These are phyloP conservation scores for Coemansia sp. DNA, from an alignment of 192 early-diverging fungal genomes.

Conservation along the genomic window DNA sequence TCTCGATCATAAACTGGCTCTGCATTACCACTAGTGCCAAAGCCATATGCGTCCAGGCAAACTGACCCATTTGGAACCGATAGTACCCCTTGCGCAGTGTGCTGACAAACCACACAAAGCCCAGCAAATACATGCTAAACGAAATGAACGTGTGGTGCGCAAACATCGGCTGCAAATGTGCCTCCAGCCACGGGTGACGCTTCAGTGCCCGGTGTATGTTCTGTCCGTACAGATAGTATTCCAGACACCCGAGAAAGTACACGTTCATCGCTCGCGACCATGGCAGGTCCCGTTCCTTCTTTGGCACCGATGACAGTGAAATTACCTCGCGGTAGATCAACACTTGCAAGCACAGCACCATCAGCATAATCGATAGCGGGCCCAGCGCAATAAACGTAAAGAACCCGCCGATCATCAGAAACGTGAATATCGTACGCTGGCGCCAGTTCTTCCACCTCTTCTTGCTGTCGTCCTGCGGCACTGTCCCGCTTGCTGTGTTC, in stretches of 20 bases:
- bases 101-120: conserved; percentile 89
- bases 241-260: conserved; percentile 86
- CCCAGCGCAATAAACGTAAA: conserved; percentile 73
- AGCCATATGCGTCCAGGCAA: conserved; percentile 98
- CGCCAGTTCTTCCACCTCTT: conserved; percentile 77
- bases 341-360: conserved; percentile 81
- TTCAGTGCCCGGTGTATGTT: conserved; percentile 89
- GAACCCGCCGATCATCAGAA: conserved; percentile 89
- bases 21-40: conserved; percentile 88
- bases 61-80: conserved; percentile 93
- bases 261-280: conserved; percentile 93
- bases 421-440: conserved; percentile 79
- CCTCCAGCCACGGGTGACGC: conserved; percentile 79
- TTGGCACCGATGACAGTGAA: conserved; percentile 77
- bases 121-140: conserved; percentile 80
- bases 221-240: conserved; percentile 95
- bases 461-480: conserved; percentile 38
- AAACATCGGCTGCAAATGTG: conserved; percentile 78
- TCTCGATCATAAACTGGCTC: conserved; percentile 95
- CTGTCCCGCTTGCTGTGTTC: conserved; percentile 13
- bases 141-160: conserved; percentile 94
- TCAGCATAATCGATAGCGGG: conserved; percentile 79
- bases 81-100: conserved; percentile 92
- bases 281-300: conserved; percentile 79
- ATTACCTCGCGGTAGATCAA: conserved; percentile 95